Evolutionary conservation across 2,329 filamentous ascomycete genomes (phyloP).

Genomic region (Phialophora verrucosa): DNA sequence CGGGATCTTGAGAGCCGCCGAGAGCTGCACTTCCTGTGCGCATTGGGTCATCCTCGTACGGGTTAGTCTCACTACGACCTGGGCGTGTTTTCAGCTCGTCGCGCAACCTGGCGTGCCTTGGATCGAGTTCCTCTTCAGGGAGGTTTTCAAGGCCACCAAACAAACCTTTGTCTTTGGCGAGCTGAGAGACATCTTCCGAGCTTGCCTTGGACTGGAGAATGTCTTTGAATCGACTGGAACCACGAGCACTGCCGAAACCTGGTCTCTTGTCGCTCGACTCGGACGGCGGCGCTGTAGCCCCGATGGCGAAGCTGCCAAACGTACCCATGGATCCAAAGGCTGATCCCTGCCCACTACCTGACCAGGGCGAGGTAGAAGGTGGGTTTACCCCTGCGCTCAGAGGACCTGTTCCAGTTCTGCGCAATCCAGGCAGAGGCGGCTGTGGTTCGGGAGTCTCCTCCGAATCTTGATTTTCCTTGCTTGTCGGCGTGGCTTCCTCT

Average conservation of each 20-base stretch:
- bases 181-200: conserved; percentile 64
- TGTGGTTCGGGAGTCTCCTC: conserved; percentile 48
- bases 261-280: conserved; percentile 68
- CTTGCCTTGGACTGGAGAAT: conserved; percentile 76
- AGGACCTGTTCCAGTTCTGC: conserved; percentile 62
- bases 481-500: conserved; percentile 45
- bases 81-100: conserved; percentile 54
- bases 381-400: conserved; percentile 57
- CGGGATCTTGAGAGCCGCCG: conserved; percentile 75
- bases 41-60: conserved; percentile 56
- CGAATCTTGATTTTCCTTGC: conserved; percentile 60
- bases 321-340: conserved; percentile 76
- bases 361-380: conserved; percentile 61
- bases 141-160: conserved; percentile 60
- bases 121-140: conserved; percentile 56
- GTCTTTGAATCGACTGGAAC: conserved; percentile 85
- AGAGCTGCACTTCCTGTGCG: conserved; percentile 69
- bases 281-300: conserved; percentile 58
- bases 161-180: conserved; percentile 62
- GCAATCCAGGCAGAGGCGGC: conserved; percentile 60
- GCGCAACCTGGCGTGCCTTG: conserved; percentile 58
- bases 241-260: conserved; percentile 68
- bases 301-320: conserved; percentile 87
- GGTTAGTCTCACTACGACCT: conserved; percentile 57
- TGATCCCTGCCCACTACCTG: conserved; percentile 63